Evolutionary conservation across 306 rosid species (phyloP).

Genomic region (barrel medic (Medicago truncatula)): DNA sequence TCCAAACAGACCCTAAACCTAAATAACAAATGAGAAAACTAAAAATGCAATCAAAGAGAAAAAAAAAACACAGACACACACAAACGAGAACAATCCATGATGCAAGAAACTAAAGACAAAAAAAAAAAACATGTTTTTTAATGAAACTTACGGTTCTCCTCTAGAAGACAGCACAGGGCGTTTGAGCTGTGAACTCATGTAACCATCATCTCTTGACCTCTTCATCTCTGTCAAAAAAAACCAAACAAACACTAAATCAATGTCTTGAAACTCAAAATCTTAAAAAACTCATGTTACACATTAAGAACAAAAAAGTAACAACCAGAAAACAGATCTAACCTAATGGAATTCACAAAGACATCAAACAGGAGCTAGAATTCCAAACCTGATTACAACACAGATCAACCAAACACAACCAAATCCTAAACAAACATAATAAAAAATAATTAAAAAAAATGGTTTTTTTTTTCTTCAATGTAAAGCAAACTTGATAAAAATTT

Average conservation of each 20-base stretch:
- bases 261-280: conserved; percentile 63
- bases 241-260: conserved; percentile 57
- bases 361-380: conserved; percentile 51
- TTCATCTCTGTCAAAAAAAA: conserved; percentile 62
- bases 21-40: neutral
- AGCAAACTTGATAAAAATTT: conserved; percentile 48
- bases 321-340: conserved; percentile 79
- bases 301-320: conserved; percentile 57
- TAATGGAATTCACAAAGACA: conserved; percentile 30
- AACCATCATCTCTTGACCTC: conserved; percentile 89
- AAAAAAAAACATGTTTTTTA: neutral
- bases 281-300: conserved; percentile 53
- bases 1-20: conserved; percentile 15
- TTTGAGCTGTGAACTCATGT: conserved; percentile 79
- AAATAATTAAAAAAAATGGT: neutral
- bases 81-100: conserved; percentile 1
- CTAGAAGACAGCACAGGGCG: conserved; percentile 75
- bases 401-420: conserved; percentile 61
- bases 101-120: conserved; percentile 17
- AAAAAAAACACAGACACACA: neutral
- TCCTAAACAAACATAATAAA: conserved; percentile 47
- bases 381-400: conserved; percentile 53
- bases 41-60: conserved; percentile 35
- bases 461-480: conserved; percentile 53
- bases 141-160: conserved; percentile 75